Base-by-base conservation (phyloP, 495 filamentous ascomycete species). In the Hypoxylon rickii region DNA sequence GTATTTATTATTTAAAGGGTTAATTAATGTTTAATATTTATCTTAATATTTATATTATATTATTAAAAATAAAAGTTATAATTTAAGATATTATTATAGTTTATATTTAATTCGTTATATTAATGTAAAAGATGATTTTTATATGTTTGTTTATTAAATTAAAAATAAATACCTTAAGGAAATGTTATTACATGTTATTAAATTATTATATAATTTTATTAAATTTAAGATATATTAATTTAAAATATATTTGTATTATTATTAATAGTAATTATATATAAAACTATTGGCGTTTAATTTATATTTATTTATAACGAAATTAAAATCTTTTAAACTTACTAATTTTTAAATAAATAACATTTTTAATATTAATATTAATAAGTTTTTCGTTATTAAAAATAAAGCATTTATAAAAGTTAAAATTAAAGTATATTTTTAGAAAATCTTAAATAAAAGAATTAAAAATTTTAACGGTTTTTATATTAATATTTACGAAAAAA, bases 61-160 rank as follows among this genome's bases (percentile, higher is more conserved):
- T 22, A 36, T 22, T 37, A 13, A 32, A 20, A 34, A 45, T 33
- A 18, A 32, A 17, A 19, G 7, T 45, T 29, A 44, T 13, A 29
- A 44, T 13, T 7, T 33, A 33, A 33, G 16, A 33, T 36, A 46
- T 19, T 12, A 46, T 34, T n/a, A 46, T 46, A 34, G 31, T 34
- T 34, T 34, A 31, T 44, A 31, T 16, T 31, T 32, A 44, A 31
- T 44, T 31, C 7, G 26, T 26, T 17, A 29, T 31, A 31, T 24
- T 10, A 29, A 44, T 32, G 13, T 29, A 31, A 44, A 29, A 31
- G 10, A 44, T 31, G 10, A 44, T 34, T 34, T 46, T 16, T 4
- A 46, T 34, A 34, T 34, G 10, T 46, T 34, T 34, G 31, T 20
- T 12, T 20, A 34, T 34, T 21, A 2, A 19, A 46, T 34, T 46